Conservation (phyloP, 257 asterid species). For the Cordia subcordata region DNA sequence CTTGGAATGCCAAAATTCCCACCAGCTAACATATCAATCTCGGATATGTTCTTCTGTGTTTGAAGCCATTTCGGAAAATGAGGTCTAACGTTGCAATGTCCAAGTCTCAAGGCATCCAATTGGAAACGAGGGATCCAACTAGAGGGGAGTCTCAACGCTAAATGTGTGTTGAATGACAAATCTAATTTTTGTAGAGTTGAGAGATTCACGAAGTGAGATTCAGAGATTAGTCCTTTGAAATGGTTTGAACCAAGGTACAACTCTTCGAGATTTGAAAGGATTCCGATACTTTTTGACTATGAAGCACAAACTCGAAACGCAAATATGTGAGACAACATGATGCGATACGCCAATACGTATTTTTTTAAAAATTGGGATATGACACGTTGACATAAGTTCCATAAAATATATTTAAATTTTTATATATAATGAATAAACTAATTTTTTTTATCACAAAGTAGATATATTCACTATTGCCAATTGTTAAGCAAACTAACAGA, state of each 20-base stretch:
- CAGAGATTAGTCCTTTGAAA: neutral
- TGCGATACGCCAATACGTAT: too few relatives aligned
- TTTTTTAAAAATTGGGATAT: too few relatives aligned
- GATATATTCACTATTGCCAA: too few relatives aligned
- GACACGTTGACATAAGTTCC: too few relatives aligned
- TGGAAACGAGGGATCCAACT: conserved; percentile 15
- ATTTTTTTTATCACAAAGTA: too few relatives aligned
- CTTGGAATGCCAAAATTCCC: conserved; percentile 16
- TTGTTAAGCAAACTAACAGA: too few relatives aligned
- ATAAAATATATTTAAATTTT: too few relatives aligned
- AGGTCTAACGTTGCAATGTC: conserved; percentile 9
- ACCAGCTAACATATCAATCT: conserved; percentile 11
- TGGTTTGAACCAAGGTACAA: neutral
- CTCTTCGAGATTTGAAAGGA: neutral
- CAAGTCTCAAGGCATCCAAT: neutral
- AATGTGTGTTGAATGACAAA: neutral
- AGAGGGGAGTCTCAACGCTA: neutral
- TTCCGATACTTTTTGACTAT: neutral
- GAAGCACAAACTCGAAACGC: too few relatives aligned
- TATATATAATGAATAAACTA: too few relatives aligned
- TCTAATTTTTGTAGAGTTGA: neutral
- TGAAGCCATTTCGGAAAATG: conserved; percentile 20
- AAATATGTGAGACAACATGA: too few relatives aligned
- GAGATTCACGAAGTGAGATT: neutral
- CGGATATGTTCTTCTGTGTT: conserved; percentile 2